Evolutionary conservation across 345 rosid genomes (phyloP).

Genomic region (Boechera divaricarpa): DNA sequence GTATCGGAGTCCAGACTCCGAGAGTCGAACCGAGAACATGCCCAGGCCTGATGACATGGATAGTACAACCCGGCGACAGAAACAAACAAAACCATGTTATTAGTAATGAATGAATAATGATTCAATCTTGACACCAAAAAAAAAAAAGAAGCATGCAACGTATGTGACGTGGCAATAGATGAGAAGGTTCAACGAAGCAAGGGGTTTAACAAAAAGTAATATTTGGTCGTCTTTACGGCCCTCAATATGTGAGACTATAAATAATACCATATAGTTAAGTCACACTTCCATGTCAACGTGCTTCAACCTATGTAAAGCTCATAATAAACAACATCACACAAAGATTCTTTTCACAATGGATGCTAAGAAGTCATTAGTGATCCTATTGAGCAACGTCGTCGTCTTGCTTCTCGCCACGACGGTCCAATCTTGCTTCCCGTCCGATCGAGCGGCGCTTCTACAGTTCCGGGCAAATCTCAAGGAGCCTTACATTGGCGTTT

Average conservation of each 20-base stretch:
- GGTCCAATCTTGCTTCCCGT: conserved; percentile 52
- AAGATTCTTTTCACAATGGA: conserved; percentile 22
- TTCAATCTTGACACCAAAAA: not conserved
- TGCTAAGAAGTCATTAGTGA: conserved; percentile 3
- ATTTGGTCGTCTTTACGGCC: conserved; percentile 21
- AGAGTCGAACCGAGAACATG: conserved; percentile 5
- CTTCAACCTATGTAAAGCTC: conserved; percentile 30
- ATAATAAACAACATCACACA: conserved; percentile 26
- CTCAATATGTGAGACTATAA: conserved; percentile 28
- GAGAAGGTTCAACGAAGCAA: conserved; percentile 34
- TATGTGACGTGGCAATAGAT: conserved; percentile 25
- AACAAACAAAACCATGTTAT: conserved; percentile 25
- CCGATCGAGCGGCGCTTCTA: conserved; percentile 64
- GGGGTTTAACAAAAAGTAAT: not conserved
- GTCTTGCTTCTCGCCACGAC: conserved; percentile 42
- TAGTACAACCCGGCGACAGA: not conserved
- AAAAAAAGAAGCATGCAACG: conserved; percentile 3
- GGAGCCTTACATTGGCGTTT: conserved; percentile 79
- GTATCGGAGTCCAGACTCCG: not conserved
- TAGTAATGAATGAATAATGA: conserved; percentile 3
- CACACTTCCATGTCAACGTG: conserved; percentile 31
- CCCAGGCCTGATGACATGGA: conserved; percentile 2
- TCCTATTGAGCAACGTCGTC: not conserved
- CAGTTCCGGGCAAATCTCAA: conserved; percentile 61
- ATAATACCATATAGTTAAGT: conserved; percentile 15